Percentiles rank a stretch among this genome's conserved stretches.
Conservation (phyloP, 108 stramenopile species). For the Cyclotella kingstonii region DNA sequence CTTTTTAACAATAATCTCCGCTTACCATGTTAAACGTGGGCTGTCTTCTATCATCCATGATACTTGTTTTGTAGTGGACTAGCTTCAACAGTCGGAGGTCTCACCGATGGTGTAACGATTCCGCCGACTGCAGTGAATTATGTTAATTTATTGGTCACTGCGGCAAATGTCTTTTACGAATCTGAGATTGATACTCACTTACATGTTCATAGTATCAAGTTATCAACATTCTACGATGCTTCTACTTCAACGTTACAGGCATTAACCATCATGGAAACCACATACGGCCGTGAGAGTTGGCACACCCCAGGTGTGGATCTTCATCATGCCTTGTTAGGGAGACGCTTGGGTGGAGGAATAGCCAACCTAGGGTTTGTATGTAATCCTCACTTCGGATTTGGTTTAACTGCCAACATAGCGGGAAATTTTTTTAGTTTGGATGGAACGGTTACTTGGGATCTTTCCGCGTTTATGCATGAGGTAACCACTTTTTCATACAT, state of each 20-base stretch:
- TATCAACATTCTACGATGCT: constrained; percentile 4
- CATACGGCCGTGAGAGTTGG: neutral
- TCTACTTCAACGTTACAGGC: neutral
- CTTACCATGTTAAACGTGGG: no score
- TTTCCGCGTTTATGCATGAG: neutral
- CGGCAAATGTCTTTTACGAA: constrained; percentile 24
- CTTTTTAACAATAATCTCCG: no score
- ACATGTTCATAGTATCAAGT: neutral
- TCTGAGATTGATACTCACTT: constrained; percentile 24
- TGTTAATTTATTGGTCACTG: constrained; percentile 16
- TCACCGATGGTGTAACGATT: neutral
- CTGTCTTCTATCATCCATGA: no score
- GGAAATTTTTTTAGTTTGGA: constrained; percentile 12
- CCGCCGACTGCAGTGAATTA: constrained; percentile 5
- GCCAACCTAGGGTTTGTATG: constrained; percentile 19
- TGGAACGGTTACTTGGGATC: neutral
- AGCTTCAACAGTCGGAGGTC: no score
- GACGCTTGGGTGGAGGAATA: constrained; percentile 12
- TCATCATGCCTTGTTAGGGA: constrained; percentile 27
- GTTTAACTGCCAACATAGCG: constrained; percentile 2
- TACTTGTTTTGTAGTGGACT: no score
- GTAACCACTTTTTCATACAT: no score
- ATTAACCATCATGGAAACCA: constrained; percentile 2
- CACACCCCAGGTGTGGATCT: constrained; percentile 2
- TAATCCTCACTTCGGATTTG: constrained; percentile 5